Evolutionary conservation across 495 filamentous ascomycete genomes (phyloP), one percentile per base, ranked within the genome.

Genomic region (Tuber microsphaerosporum): DNA sequence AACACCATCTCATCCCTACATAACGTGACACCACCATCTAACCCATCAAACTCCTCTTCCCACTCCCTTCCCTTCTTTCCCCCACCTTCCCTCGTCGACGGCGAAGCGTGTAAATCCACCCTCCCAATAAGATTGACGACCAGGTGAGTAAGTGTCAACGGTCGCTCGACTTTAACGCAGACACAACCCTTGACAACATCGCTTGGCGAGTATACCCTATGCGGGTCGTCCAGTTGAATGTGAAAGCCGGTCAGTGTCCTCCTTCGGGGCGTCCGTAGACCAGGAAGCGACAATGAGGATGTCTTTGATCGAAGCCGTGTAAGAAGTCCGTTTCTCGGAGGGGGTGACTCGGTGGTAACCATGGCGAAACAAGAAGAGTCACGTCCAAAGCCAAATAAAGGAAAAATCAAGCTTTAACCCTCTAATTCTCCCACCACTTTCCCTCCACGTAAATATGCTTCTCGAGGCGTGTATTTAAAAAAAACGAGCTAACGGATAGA

Each of bases 1-100:
- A 98, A 87, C 22, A 94, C 90, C 74, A 91, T 86, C 82, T 99
- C 93, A 81, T 98, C 94, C 84, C 94, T 91, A 80, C 97, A 98
- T 65, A 99, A 84, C 10, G 91, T 93, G 17, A 91, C 91, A 81
- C 93, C 88, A 39, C 94, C 94, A 86, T 94, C 92, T 45, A 91
- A 92, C 82, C 90, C 87, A 80, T 94, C 91, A 17, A 83, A 81
- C 84, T 88, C 83, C 84, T 81, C 85, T 88, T 86, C 86, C 89
- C 81, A 84, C 86, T 84, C 86, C 85, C 46, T 86, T 87, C 68
- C 85, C 86, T 76, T 85, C 89, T 84, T 78, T 73, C 80, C 78
- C 75, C 80, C 75, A 83, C 84, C 71, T 51, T 81, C 80, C 51
- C 73, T 70, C 74, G 78, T 88, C 85, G 71, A 78, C 71, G 71